Evolutionary conservation across 306 rosid species (phyloP), one percentile per base, ranked within the genome.

Genomic region (Quercus wislizeni): DNA sequence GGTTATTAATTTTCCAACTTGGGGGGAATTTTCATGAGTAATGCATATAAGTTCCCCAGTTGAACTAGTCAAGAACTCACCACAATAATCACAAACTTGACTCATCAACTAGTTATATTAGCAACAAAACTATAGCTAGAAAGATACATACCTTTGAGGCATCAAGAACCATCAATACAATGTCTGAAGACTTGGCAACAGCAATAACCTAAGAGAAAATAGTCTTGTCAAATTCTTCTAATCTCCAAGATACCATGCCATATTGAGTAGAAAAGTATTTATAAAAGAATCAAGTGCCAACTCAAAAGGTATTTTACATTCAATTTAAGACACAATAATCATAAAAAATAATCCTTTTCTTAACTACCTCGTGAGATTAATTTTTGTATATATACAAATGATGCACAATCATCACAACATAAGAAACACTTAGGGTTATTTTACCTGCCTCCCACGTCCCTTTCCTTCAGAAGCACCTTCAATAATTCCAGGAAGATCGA

Each of bases 381-480:
- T 19, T 33, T 14, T 0, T 46, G 11, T 46, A 46, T 12, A 12
- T 55, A 82, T 52, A 27, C 11, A 56, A 21, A 67, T n/a, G 21
- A 69, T 49, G 72, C 55, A 65, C 56, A 38, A 43, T 59, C 21
- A 76, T 69, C 71, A 73, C 79, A 71, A 69, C 59, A 67, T 31
- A 79, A 83, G 73, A 52, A 23, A 38, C 58, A 55, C 82, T 78
- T 8, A 61, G 49, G 46, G 71, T 64, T 10, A 10, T 52, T 85
- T 70, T 85, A 96, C 99, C 99, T 96, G 99, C 82, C 99, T 88
- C 76, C 99, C 99, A 82, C 99, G 99, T 33, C 99, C 99, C 88
- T 96, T 96, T 76, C 99, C 99, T 85, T 96, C 99, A 75, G 99
- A 96, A 69, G 99, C 99, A 88, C 99, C 99, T 88, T 96, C 99